Evolutionary conservation across 2,329 filamentous ascomycete species (phyloP).

Genomic region (Microsporum audouinii): DNA sequence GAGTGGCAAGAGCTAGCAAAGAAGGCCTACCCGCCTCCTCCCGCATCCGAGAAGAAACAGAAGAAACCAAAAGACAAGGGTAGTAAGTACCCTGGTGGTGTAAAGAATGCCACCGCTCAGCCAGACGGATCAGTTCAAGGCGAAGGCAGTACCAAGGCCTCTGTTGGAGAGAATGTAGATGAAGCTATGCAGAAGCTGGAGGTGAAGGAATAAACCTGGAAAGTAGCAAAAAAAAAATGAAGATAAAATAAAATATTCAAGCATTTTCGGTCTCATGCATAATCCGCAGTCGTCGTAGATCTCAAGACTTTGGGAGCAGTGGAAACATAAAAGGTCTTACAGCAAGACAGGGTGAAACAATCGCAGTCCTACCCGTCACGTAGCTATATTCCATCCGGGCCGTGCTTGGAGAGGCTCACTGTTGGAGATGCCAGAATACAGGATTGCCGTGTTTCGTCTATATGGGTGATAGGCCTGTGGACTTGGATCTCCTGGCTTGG

Average conservation of each 20-base stretch:
- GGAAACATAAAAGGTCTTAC: neutral
- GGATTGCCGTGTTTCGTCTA: neutral
- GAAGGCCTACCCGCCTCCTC: slow-evolving; percentile 69
- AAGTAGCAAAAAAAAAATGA: neutral
- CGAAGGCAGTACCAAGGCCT: slow-evolving; percentile 4
- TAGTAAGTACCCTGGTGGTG: slow-evolving; percentile 46
- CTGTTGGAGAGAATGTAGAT: slow-evolving; percentile 7
- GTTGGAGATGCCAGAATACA: neutral
- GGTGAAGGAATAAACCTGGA: neutral
- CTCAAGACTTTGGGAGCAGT: neutral
- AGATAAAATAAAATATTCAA: neutral
- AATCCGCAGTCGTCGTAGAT: neutral
- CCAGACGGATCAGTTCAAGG: slow-evolving; percentile 10
- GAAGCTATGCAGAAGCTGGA: slow-evolving; percentile 9
- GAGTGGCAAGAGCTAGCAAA: slow-evolving; percentile 71
- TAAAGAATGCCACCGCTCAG: slow-evolving; percentile 4
- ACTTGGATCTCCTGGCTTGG: neutral
- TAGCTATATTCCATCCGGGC: neutral
- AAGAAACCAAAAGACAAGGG: slow-evolving; percentile 71
- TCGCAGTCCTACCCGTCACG: neutral
- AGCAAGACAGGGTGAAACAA: neutral
- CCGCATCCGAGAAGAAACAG: slow-evolving; percentile 53
- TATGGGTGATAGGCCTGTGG: neutral
- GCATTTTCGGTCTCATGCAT: neutral
- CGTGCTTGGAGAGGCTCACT: neutral